A percentile compares a stretch with the other conserved stretches of the same genome.
Conservation (phyloP, 257 asterid genomes). For the Salvia rosmarinus region DNA sequence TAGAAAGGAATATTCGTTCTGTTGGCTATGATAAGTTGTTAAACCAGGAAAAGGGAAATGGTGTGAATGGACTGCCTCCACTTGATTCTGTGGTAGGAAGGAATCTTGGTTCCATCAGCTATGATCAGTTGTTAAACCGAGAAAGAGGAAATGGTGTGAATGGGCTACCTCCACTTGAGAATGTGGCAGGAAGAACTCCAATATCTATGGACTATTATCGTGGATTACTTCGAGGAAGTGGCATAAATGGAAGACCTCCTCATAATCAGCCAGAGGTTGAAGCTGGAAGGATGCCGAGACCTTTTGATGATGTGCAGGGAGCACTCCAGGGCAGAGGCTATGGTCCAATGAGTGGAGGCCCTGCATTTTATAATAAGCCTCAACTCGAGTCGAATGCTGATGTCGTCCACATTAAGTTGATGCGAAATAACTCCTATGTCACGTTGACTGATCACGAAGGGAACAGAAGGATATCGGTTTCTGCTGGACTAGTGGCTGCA, state of each 20-base stretch:
- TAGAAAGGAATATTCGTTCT: conserved; percentile 33
- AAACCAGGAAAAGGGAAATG: background rate
- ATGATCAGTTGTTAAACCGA: background rate
- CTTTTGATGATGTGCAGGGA: conserved; percentile 24
- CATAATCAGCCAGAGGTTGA: background rate
- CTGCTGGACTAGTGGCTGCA: conserved; percentile 74
- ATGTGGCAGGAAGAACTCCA: conserved; percentile 1
- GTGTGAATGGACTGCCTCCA: background rate
- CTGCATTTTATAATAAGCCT: conserved; percentile 23
- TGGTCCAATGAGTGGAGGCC: background rate
- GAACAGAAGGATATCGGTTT: conserved; percentile 63
- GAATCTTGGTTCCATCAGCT: conserved; percentile 35
- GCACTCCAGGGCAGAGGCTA: conserved; percentile 21
- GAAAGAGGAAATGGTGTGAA: background rate
- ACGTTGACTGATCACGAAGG: conserved; percentile 85
- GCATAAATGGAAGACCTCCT: conserved; percentile 16
- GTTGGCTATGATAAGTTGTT: conserved; percentile 27
- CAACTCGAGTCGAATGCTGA: conserved; percentile 75
- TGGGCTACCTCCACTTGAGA: conserved; percentile 12
- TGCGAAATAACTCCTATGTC: conserved; percentile 79
- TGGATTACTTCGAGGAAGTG: conserved; percentile 25
- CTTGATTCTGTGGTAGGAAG: conserved; percentile 37
- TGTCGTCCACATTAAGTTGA: conserved; percentile 81
- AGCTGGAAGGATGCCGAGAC: background rate
- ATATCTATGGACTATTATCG: conserved; percentile 21